phyloP scores from a whole-genome alignment of 495 filamentous ascomycete species.

The Talaromyces trachyspermus region DNA sequence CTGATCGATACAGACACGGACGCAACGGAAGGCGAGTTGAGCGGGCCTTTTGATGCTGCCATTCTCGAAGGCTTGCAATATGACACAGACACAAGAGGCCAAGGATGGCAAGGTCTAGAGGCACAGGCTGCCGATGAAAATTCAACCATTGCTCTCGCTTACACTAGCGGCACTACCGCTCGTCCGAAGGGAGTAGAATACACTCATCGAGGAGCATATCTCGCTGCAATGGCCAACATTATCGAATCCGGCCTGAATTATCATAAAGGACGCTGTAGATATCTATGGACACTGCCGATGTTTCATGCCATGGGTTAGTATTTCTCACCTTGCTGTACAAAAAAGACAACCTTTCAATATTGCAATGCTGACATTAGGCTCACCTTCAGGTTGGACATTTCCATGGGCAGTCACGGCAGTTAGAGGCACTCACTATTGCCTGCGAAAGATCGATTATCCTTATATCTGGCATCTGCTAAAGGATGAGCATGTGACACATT shows the following conservation, averaged over 20 bases:
- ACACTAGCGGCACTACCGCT: constrained; percentile 91
- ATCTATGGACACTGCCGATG: constrained; percentile 92
- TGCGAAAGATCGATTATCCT: constrained; percentile 90
- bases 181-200: constrained; percentile 90
- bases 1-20: constrained; percentile 85
- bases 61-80: constrained; percentile 70
- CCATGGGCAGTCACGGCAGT: constrained; percentile 88
- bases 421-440: constrained; percentile 87
- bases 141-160: constrained; percentile 72
- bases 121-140: constrained; percentile 66
- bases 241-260: constrained; percentile 82
- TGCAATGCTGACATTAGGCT: background rate
- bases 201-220: constrained; percentile 79
- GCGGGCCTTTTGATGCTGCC: constrained; percentile 76
- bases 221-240: constrained; percentile 77
- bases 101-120: constrained; percentile 73
- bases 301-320: constrained; percentile 79
- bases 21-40: constrained; percentile 61
- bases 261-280: constrained; percentile 59
- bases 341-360: constrained; percentile 2
- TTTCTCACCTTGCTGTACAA: background rate
- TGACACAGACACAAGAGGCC: constrained; percentile 52
- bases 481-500: constrained; percentile 81
- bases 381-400: constrained; percentile 57
- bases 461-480: constrained; percentile 85